A percentile compares a stretch with the other conserved stretches of the same genome.
These are phyloP conservation scores for Zizania palustris DNA, from an alignment of 202 grass and related monocot species.

Conservation along the genomic window DNA sequence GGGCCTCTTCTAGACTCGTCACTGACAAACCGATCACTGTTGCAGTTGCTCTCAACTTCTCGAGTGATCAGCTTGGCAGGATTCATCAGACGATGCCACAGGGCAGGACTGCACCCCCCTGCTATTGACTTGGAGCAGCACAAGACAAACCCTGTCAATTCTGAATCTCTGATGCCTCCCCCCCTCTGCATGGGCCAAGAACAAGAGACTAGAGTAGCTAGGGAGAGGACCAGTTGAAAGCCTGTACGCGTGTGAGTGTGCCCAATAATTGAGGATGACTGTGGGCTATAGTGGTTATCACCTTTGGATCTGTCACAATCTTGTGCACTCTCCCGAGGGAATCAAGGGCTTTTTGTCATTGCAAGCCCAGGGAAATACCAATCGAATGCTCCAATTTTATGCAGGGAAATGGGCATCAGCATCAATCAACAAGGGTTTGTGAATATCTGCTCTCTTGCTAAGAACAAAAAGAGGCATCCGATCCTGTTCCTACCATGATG, in stretches of 20 bases:
- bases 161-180: not conserved
- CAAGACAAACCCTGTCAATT: not conserved
- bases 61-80: not conserved
- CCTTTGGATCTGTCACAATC: not conserved
- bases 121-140: not conserved
- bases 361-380: not conserved
- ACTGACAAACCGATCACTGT: not conserved
- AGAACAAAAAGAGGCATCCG: no score
- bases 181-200: not conserved
- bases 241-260: not conserved
- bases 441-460: not conserved
- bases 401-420: not conserved
- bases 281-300: no score
- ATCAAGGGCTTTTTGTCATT: not conserved
- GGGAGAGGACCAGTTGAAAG: not conserved
- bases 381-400: no score
- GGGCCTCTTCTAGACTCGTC: not conserved
- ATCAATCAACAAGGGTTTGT: not conserved
- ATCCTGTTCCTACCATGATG: no score
- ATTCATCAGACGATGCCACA: not conserved
- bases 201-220: no score
- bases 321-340: not conserved
- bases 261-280: conserved; percentile 23
- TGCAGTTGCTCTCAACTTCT: not conserved
- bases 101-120: not conserved